A percentile compares a stretch with the other conserved stretches of the same genome.
phyloP scores from a whole-genome alignment of 2,329 filamentous ascomycete species.

The Apiospora rasikravindrae region DNA sequence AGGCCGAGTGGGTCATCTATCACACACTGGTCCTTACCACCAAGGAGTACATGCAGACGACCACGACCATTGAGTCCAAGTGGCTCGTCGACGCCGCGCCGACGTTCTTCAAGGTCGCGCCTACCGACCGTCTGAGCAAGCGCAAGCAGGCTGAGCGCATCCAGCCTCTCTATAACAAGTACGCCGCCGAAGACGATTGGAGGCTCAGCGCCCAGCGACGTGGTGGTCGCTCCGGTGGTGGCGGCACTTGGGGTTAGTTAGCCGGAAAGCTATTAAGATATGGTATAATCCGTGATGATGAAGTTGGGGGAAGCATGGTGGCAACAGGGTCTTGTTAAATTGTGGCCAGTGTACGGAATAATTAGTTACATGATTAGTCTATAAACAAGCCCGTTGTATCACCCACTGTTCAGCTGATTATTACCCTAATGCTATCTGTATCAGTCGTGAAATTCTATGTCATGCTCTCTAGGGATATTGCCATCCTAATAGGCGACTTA shows the following conservation, averaged over 20 bases:
- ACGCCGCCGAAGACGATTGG: conserved; percentile 93
- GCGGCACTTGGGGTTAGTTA: conserved; percentile 84
- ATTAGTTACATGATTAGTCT: too few relatives aligned
- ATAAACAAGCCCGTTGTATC: too few relatives aligned
- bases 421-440: too few relatives aligned
- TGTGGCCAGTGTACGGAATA: too few relatives aligned
- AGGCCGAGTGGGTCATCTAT: conserved; percentile 95
- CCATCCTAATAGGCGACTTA: not conserved
- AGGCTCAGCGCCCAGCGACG: conserved; percentile 85
- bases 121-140: conserved; percentile 85
- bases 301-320: too few relatives aligned
- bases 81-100: conserved; percentile 95
- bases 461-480: too few relatives aligned
- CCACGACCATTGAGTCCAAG: conserved; percentile 91
- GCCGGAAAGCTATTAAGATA: too few relatives aligned
- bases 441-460: too few relatives aligned
- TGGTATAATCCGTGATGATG: too few relatives aligned
- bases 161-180: conserved; percentile 93
- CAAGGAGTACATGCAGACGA: conserved; percentile 98
- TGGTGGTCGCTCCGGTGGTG: conserved; percentile 80
- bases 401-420: too few relatives aligned
- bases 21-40: conserved; percentile 89
- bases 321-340: too few relatives aligned
- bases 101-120: conserved; percentile 97
- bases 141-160: conserved; percentile 93